These are phyloP conservation scores for Trichoderma simmonsii DNA, from an alignment of 2,329 filamentous ascomycete genomes.

Conservation along the genomic window DNA sequence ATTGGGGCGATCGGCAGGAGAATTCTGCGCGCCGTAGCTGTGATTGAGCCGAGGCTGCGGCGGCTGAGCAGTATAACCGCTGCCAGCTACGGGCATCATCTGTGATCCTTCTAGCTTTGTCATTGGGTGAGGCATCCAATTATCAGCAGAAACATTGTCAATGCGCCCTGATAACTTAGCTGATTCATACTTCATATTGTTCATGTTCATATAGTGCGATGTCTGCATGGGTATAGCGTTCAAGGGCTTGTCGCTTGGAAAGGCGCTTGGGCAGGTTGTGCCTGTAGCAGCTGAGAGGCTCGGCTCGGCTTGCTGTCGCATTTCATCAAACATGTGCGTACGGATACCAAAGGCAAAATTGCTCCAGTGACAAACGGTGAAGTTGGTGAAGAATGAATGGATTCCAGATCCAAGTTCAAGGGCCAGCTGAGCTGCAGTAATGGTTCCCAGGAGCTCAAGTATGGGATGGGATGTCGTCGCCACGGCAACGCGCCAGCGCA, in stretches of 20 bases:
- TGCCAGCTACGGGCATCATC: conserved; percentile 40
- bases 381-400: conserved; percentile 20
- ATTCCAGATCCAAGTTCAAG: conserved; percentile 28
- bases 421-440: conserved; percentile 25
- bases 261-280: conserved; percentile 51
- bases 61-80: conserved; percentile 38
- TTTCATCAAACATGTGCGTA: conserved; percentile 51
- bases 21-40: conserved; percentile 16
- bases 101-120: conserved; percentile 45
- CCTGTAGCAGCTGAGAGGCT: conserved; percentile 48
- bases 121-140: conserved; percentile 38
- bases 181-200: conserved; percentile 45
- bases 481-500: conserved; percentile 30
- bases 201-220: conserved; percentile 56
- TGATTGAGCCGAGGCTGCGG: conserved; percentile 26
- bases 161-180: conserved; percentile 38
- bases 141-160: conserved; percentile 33
- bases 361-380: conserved; percentile 2
- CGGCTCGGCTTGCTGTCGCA: conserved; percentile 55
- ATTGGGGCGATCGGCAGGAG: conserved; percentile 23
- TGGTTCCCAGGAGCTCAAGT: conserved; percentile 30
- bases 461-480: conserved; percentile 25
- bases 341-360: conserved; percentile 15
- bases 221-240: conserved; percentile 52
- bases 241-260: conserved; percentile 46